Base-by-base conservation (phyloP, 2,329 filamentous ascomycete genomes). In the Alternaria tenuissima region DNA sequence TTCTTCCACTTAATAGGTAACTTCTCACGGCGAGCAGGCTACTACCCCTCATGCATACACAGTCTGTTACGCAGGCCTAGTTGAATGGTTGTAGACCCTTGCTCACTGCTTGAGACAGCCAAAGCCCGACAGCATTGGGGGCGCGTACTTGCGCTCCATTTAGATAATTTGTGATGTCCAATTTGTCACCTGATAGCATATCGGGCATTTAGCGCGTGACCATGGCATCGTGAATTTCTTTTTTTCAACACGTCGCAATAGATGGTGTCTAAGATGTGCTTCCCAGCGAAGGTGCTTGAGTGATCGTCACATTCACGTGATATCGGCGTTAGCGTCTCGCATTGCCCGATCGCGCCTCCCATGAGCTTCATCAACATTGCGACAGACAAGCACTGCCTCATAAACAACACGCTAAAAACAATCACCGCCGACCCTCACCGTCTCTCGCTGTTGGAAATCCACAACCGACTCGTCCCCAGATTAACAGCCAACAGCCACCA, bases 311-410 rank as follows among this genome's bases (percentile, higher is more conserved):
- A 3, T 7, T 56, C 68, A 69, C 67, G 68, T 64, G 63, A 66
- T 38, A 52, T 68, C 67, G 68, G 72, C 65, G 67, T 69, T 71
- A 64, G 68, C 69, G 59, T 46, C 24, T 44, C 52, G 14, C 42
- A 55, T 44, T 52, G 49, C 66, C 46, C 69, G 69, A 66, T 63
- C 60, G 65, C 66, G 67, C 63, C 67, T 67, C 67, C 66, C 59
- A 66, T 58, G 67, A 74, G 71, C 68, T 70, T 62, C 70, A 62
- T 65, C 65, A 67, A 64, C 67, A 69, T 60, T 63, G 63, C 66
- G 64, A 62, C 65, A 62, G 59, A 60, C 66, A 63, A 65, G 64
- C 61, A 68, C 51, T 53, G 53, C 57, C 42, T 57, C 59, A 42
- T 43, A 22, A 34, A 39, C 44, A 43, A 26, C 44, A 47, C 47